A percentile compares a stretch with the other conserved stretches of the same genome.
phyloP scores from a whole-genome alignment of 2,329 filamentous ascomycete genomes.

The Colletotrichum spaethianum region DNA sequence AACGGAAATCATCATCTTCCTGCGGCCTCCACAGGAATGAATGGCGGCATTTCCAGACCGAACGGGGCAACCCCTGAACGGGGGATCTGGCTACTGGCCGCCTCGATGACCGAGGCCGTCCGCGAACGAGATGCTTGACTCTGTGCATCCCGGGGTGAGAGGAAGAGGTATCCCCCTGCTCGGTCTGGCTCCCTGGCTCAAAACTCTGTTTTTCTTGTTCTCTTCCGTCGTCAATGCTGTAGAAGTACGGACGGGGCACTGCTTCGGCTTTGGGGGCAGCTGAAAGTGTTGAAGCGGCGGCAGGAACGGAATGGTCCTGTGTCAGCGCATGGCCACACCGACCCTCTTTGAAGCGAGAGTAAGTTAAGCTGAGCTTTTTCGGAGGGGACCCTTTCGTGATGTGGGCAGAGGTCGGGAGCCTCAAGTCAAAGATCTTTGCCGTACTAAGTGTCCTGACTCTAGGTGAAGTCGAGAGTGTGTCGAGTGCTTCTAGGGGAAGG shows the following conservation, averaged over 20 bases:
- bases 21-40: slow-evolving; percentile 10
- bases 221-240: slow-evolving; percentile 25
- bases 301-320: neutral
- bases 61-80: slow-evolving; percentile 26
- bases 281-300: neutral
- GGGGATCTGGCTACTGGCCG: slow-evolving; percentile 4
- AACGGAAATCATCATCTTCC: slow-evolving; percentile 23
- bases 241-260: slow-evolving; percentile 16
- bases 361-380: neutral
- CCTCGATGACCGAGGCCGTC: neutral
- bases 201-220: slow-evolving; percentile 17
- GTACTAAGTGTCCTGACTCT: neutral
- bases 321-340: slow-evolving; percentile 29
- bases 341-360: slow-evolving; percentile 4
- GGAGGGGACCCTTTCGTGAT: slow-evolving; percentile 25
- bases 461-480: neutral
- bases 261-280: too few relatives aligned
- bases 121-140: neutral
- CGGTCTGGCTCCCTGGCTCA: neutral
- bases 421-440: slow-evolving; percentile 1
- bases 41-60: slow-evolving; percentile 17
- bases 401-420: slow-evolving; percentile 18
- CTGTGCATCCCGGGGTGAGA: neutral
- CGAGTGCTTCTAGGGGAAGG: neutral
- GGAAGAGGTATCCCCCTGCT: neutral